Evolutionary conservation across 1,139 yeast species (phyloP), one percentile per base, ranked within the genome.

Genomic region (Candida tetrigidarum): DNA sequence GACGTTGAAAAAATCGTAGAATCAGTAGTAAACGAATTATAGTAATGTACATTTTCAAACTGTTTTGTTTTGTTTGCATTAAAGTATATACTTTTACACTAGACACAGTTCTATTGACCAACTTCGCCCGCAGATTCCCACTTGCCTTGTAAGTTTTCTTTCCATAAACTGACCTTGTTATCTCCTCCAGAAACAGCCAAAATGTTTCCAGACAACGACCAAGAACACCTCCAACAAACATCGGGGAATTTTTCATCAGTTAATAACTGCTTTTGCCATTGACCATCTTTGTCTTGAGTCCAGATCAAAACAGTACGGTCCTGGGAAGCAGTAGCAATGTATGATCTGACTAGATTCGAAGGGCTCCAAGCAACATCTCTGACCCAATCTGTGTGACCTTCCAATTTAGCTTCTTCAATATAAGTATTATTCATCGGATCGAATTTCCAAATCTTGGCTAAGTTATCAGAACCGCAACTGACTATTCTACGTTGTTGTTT

Each of bases 331-430:
- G 97, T 86, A n/a, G 99, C 99, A 59, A 93, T 87, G 65, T 91
- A 93, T 15, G 96, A 83, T 56, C 90, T 87, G 40, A 90, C 80
- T 50, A 93, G 76, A 37, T 89, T 84, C 1, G 96, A 85, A 40
- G 98, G 97, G 14, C 97, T 90, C 99, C 99, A 93, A 6, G 96
- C 92, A 48, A 93, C 97, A 65, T 93, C 99, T 64, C 99, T 83
- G 29, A 93, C 97, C 99, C 99, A 95, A 67, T 93, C 99, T 16
- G 89, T 76, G 65, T 95, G 99, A 35, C 97, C 99, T 54, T 84
- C 86, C 47, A 93, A 78, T 37, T 81, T 78, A 35, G 86, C 84
- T 64, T 93, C 97, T 58, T 84, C 79, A 23, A 77, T 75, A 62
- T 88, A 91, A 22, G 80, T 78, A 56, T 78, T 76, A 30, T 71